Base-by-base conservation (phyloP, 192 early-diverging fungal genomes). In the Obelidium mucronatum region DNA sequence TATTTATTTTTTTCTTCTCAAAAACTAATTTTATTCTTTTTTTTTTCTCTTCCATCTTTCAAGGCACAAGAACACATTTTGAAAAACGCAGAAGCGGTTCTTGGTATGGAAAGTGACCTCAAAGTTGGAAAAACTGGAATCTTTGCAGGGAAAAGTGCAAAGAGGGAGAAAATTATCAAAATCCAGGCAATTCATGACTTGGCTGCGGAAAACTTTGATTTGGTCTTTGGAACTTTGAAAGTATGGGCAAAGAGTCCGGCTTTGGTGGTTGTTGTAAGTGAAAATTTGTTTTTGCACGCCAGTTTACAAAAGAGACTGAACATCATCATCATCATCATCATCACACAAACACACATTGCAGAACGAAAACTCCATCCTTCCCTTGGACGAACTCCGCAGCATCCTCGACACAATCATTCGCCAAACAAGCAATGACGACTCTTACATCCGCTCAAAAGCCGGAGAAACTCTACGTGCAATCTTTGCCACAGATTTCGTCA, bases 191-290 rank as follows among this genome's bases (percentile, higher is more conserved):
- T 76, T 3, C 69, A 83, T 28, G 86, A 90, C 28, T 83, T 83
- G 34, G 78, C 78, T 28, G 85, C 85, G n/a, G 94, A 97, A 75
- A 90, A 91, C 26, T 85, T 92, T 48, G 94, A 97, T 69, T 82
- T 98, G n/a, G 85, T 96, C 22, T 72, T 91, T 6, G 86, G 86
- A 52, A 89, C 96, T 24, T 83, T 98, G 62, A 90, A 89, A 52
- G 85, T 92, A 48, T 94, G 94, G 78, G 84, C 86, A 52, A 83
- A 81, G 31, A 93, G 93, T 81, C 95, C 96, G 5, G 80, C 88
- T 48, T 79, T 96, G 53, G 90, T 91, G 4, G 87, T 97, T 35
- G 82, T 82, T 8, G 90, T 91, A 83, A 84, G 88, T 84, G 13
- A 35, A 11, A 37, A 53, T 31, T 30, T n/a, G 17, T 1, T n/a